phyloP scores from a whole-genome alignment of 768 basidiomycete species.

The Cystobasidium tubakii region DNA sequence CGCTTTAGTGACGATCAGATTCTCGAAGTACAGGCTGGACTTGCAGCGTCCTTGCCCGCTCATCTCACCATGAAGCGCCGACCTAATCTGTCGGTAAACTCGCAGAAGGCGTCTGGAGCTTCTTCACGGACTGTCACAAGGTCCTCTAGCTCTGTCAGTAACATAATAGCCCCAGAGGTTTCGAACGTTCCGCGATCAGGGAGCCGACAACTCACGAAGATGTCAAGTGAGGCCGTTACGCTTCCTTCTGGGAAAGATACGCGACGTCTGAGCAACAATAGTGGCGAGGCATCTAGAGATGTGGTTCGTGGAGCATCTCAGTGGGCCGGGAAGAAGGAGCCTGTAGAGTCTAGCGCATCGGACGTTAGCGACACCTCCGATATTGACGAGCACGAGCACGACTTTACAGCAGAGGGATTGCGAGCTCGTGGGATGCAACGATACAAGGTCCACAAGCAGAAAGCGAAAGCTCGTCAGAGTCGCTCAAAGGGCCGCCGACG shows the following conservation, averaged over 20 bases:
- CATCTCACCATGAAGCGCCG: constrained; percentile 1
- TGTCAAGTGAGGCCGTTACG: not conserved
- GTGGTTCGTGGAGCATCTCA: not conserved
- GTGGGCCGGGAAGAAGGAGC: not conserved
- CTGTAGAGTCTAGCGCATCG: not conserved
- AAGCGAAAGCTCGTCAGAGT: not conserved
- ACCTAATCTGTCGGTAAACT: not conserved
- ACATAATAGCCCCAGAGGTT: not conserved
- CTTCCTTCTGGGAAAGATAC: not conserved
- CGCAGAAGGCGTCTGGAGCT: not conserved
- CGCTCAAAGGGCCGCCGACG: not conserved
- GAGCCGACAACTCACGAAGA: not conserved
- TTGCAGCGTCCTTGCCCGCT: not conserved
- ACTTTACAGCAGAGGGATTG: not conserved
- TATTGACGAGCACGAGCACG: not conserved
- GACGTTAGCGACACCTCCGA: not conserved
- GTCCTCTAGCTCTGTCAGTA: not conserved
- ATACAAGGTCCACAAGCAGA: not conserved
- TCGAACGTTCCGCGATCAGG: not conserved
- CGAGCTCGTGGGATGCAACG: not conserved
- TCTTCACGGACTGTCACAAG: constrained; percentile 2
- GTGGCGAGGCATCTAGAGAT: not conserved
- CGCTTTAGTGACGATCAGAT: not conserved
- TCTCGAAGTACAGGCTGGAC: not conserved
- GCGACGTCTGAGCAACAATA: not conserved